These are phyloP conservation scores for Aspergillus indologenus DNA, from an alignment of 495 filamentous ascomycete species.

Conservation along the genomic window DNA sequence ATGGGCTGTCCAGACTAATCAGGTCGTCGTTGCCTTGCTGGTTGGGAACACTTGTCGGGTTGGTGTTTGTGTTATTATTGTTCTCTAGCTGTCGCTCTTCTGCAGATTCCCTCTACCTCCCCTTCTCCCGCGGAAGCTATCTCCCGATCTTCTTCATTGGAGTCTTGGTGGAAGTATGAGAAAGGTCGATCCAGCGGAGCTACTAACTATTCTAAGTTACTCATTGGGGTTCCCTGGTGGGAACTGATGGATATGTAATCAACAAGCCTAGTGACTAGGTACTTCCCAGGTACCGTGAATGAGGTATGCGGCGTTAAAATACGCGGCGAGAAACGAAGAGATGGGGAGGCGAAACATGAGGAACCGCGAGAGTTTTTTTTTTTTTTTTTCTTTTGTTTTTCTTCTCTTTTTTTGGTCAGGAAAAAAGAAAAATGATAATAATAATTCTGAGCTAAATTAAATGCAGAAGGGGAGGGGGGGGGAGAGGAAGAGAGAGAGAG, in stretches of 20 bases:
- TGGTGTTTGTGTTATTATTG: not conserved
- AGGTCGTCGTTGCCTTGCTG: not conserved
- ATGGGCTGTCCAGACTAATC: not conserved
- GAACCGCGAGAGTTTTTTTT: too few species aligned
- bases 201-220: not conserved
- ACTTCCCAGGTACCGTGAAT: not conserved
- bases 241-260: not conserved
- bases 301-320: not conserved
- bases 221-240: not conserved
- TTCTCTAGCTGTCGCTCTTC: not conserved
- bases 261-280: not conserved
- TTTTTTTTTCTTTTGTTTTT: too few species aligned
- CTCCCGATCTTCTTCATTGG: not conserved
- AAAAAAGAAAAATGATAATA: not conserved
- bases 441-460: not conserved
- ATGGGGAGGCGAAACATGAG: not conserved
- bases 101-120: not conserved
- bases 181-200: not conserved
- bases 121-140: not conserved
- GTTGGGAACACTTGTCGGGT: not conserved
- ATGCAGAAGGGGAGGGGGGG: not conserved
- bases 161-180: not conserved
- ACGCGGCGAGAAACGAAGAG: not conserved
- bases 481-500: too few species aligned
- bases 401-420: too few species aligned